Evolutionary conservation across 257 asterid genomes (phyloP), one percentile per base, ranked within the genome.

Genomic region (Gentiana straminea): DNA sequence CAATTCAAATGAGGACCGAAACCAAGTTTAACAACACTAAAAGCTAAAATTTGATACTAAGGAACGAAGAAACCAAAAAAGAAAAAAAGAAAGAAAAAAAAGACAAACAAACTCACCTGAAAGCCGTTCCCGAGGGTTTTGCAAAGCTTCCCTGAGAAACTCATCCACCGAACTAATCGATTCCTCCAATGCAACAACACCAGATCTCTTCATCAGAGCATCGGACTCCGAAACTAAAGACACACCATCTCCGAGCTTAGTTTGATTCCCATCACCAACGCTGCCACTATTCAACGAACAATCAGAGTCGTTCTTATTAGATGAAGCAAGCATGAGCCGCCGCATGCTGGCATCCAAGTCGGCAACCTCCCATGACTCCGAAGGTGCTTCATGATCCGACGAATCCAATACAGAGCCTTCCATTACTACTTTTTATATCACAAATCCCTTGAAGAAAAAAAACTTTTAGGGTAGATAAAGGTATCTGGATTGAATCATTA

Each of bases 301-400:
- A 60, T 44, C 70, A 12, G n/a, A 37, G 3, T 79, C 56, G 13
- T 79, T 82, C 72, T 73, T 78, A 43, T 71, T 76, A 10, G 92
- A 52, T 4, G 94, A 78, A 3, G 76, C 63, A 53, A 85, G 85
- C 88, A 93, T 73, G 71, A 93, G 85, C 51, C 79, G 84, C 57
- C 84, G 77, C 91, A 93, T 68, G 69, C 84, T 89, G 63, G 87
- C 84, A 58, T 89, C 99, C 55, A 89, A 83, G 73, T 93, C 97
- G 54, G 95, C 99, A 33, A 80, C 92, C 87, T 93, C 99, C 99
- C 97, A 93, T 47, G 99, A 93, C 79, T 93, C 99, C 61, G 97
- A 95, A 24, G 80, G 76, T 60, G 69, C 76, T 37, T 70, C 78
- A 10, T 73, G 72, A 54, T 88, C 97, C 45, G 90, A 94, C 43